Conservation (phyloP, 371 early-diverging fungal genomes). For the Actinomortierella wolfii region DNA sequence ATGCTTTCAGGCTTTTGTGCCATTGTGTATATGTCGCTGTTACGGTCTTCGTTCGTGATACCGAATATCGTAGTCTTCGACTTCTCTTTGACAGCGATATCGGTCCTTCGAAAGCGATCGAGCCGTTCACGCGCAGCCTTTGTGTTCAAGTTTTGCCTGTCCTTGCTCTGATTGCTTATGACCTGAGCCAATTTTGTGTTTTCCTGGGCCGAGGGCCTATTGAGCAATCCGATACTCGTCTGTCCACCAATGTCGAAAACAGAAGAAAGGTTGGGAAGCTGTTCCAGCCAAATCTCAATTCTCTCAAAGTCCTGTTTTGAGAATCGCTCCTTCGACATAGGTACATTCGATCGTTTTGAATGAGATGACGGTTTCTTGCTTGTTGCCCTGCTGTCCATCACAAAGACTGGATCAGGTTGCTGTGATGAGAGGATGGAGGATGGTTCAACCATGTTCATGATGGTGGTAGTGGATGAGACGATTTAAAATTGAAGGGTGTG, state of each 20-base stretch:
- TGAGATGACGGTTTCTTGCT: background rate
- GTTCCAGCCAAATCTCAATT: conserved; percentile 13
- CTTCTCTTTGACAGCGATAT: background rate
- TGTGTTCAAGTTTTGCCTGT: background rate
- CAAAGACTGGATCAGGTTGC: too few relatives aligned
- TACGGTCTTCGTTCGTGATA: conserved; percentile 12
- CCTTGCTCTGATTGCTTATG: conserved; percentile 10
- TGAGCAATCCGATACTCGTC: too few relatives aligned
- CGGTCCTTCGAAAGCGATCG: conserved; percentile 1
- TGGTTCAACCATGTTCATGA: too few relatives aligned
- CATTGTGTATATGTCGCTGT: conserved; percentile 9
- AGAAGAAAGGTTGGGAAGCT: conserved; percentile 7
- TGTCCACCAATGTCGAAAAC: conserved; percentile 5
- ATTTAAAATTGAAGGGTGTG: too few relatives aligned
- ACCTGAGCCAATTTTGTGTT: conserved; percentile 1
- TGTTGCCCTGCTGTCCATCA: too few relatives aligned
- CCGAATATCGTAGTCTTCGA: conserved; percentile 1
- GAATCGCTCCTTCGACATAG: conserved; percentile 8
- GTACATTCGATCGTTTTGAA: background rate
- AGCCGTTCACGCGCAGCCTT: conserved; percentile 10
- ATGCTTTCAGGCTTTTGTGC: conserved; percentile 12
- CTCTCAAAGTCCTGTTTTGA: conserved; percentile 6
- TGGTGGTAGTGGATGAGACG: too few relatives aligned
- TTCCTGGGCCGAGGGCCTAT: too few relatives aligned
- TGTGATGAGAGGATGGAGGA: too few relatives aligned